A percentile compares a stretch with the other conserved stretches of the same genome.
phyloP scores from a whole-genome alignment of 164 flowering plant genomes.

The Aristolochia contorta region DNA sequence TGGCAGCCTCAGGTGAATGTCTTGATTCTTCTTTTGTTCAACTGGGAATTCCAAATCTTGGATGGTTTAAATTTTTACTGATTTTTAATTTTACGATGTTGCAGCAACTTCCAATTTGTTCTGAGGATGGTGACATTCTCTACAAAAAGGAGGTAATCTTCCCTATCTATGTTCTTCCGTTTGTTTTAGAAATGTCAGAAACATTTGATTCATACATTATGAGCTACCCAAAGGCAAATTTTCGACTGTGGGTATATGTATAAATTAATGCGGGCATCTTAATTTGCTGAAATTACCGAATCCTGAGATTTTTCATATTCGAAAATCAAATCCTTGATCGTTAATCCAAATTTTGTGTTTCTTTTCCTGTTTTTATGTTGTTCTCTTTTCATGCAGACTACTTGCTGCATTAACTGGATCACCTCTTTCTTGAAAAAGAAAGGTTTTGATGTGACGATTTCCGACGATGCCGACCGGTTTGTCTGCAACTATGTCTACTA shows the following conservation, averaged over 20 bases:
- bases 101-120: conserved; percentile 46
- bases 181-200: neutral
- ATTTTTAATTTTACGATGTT: conserved; percentile 1
- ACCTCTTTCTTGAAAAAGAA: conserved; percentile 26
- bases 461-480: conserved; percentile 60
- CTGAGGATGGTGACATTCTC: conserved; percentile 52
- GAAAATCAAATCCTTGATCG: neutral
- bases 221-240: neutral
- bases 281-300: no score
- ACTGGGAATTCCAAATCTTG: neutral
- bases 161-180: neutral
- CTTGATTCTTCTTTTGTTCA: neutral
- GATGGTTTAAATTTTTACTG: neutral
- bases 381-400: conserved; percentile 25
- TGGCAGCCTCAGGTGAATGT: conserved; percentile 57
- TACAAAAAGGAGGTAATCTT: conserved; percentile 37
- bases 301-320: no score
- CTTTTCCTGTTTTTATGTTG: conserved; percentile 3
- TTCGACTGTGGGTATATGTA: neutral
- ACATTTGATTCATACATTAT: neutral
- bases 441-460: conserved; percentile 33
- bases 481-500: conserved; percentile 73
- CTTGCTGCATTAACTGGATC: conserved; percentile 30
- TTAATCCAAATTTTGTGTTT: neutral
- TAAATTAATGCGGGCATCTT: no score